Evolutionary conservation across 2,329 filamentous ascomycete genomes (phyloP).

Genomic region (Pseudogymnoascus verrucosus): DNA sequence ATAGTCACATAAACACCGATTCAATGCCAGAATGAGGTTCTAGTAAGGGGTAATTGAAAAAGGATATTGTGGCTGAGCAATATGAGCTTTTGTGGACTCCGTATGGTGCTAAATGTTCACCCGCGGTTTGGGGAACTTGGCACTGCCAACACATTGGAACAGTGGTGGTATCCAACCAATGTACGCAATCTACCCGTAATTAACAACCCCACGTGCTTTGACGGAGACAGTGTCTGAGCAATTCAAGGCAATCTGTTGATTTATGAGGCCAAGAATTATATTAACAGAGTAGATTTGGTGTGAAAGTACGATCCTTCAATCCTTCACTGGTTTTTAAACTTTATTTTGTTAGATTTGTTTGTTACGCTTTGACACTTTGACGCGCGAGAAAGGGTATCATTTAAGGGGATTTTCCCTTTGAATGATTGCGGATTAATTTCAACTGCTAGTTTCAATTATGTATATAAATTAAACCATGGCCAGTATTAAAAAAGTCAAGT

Average conservation of each 20-base stretch:
- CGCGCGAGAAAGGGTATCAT: neutral
- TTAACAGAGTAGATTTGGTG: neutral
- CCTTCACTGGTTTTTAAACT: neutral
- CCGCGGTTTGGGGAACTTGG: constrained; percentile 1
- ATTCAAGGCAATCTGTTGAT: neutral
- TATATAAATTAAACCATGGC: neutral
- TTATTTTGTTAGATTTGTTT: neutral
- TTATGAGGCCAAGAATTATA: neutral
- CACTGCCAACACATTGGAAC: neutral
- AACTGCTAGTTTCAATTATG: neutral
- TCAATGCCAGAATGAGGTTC: neutral
- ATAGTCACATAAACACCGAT: neutral
- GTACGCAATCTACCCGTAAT: neutral
- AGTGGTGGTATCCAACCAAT: neutral
- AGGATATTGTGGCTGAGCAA: neutral
- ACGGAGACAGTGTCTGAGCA: neutral
- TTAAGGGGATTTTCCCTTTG: neutral
- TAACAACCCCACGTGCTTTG: neutral
- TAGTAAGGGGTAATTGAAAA: neutral
- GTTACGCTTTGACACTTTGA: neutral
- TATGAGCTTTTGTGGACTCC: constrained; percentile 2
- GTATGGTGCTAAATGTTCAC: neutral
- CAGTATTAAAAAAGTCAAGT: neutral
- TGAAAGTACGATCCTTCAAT: neutral
- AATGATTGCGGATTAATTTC: neutral